Evolutionary conservation across 2,329 filamentous ascomycete genomes (phyloP), one percentile per base, ranked within the genome.

Genomic region (Sclerotinia glacialis): DNA sequence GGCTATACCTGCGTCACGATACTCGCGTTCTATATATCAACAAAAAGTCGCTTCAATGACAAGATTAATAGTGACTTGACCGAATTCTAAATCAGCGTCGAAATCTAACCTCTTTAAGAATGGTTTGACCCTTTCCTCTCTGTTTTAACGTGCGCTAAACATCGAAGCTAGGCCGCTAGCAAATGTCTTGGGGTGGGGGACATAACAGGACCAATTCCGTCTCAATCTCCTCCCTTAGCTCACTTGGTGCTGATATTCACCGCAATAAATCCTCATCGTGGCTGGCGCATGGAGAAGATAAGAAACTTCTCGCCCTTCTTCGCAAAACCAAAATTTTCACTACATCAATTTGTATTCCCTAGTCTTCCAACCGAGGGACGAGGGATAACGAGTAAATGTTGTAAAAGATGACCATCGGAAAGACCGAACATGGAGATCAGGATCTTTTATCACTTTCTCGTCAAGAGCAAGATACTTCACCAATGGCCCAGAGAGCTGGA

Each of bases 261-360:
- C 42, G 44, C 11, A 46, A 47, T 16, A 59, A 34, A 34, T 34
- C 56, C 18, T 47, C 42, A 0, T 34, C 26, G 21, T 59, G 28
- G 3, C 42, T 23, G 8, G 9, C 7, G 12, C 18, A 8, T 34
- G 18, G 16, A 16, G 40, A 5, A 59, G 34, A 12, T 31, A 28
- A 5, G 16, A 59, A 11, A 5, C 0, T 16, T 34, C 5, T 34
- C 26, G n/a, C 11, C 26, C 12, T 16, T 31, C 18, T 7, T 26
- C 23, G 34, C 46, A 26, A 8, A 21, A 40, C 14, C 31, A 14
- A 3, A 11, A 21, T 40, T 26, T 40, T 28, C 66, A 34, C 61
- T 68, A 8, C 62, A 69, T 64, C 68, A 69, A 42, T 69, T 64
- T 26, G 66, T 58, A 3, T 69, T 64, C 49, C 68, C 68, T 42